phyloP scores from a whole-genome alignment of 1,284 basidiomycete genomes.

The Puccinia coronata region DNA sequence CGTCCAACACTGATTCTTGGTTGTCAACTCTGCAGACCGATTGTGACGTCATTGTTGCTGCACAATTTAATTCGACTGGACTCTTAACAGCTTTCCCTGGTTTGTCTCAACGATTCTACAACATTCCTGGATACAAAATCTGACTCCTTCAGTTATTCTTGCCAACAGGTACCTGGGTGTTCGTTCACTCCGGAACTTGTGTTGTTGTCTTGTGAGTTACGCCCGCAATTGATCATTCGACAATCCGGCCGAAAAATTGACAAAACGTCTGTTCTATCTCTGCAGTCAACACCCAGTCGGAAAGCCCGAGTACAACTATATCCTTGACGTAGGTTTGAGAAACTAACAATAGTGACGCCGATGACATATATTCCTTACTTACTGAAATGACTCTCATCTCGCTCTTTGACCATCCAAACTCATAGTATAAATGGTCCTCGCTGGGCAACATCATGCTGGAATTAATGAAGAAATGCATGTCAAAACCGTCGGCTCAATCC shows the following conservation, averaged over 20 bases:
- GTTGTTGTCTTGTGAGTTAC: neutral
- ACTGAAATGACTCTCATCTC: no score
- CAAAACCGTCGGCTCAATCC: neutral
- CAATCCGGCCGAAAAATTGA: neutral
- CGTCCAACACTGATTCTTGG: neutral
- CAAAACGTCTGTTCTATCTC: neutral
- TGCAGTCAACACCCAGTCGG: constrained; percentile 21
- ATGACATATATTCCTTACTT: no score
- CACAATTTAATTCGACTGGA: constrained; percentile 44
- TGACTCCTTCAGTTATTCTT: no score
- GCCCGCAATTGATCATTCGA: no score
- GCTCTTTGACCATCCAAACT: neutral
- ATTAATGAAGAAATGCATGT: neutral
- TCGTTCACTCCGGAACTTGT: neutral
- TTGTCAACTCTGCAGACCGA: constrained; percentile 12
- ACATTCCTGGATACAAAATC: no score
- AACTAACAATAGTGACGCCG: no score
- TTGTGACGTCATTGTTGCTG: constrained; percentile 27
- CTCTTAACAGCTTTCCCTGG: constrained; percentile 26
- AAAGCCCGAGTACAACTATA: no score
- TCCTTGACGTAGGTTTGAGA: neutral
- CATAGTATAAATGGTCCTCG: constrained; percentile 9
- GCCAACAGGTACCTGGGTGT: no score
- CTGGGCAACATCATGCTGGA: neutral
- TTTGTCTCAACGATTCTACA: no score